These are phyloP conservation scores for Fraxinus ornus DNA, from an alignment of 305 asterid genomes.

Conservation along the genomic window DNA sequence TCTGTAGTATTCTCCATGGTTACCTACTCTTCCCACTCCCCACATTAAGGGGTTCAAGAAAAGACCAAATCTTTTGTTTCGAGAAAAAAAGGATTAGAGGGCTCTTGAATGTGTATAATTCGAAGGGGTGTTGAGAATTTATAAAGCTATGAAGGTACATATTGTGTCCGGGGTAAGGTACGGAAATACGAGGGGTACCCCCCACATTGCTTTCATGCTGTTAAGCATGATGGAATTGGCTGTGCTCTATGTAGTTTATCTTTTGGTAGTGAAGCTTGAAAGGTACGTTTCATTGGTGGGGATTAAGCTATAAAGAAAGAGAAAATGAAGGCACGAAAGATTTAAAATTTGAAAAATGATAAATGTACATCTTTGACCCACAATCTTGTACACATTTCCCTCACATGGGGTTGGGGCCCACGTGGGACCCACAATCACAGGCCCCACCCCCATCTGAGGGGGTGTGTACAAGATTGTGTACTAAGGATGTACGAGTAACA, in stretches of 20 bases:
- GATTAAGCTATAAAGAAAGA: background rate
- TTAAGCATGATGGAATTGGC: background rate
- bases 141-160: constrained; percentile 25
- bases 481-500: no score
- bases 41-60: constrained; percentile 21
- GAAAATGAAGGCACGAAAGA: background rate
- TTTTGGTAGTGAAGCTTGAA: constrained; percentile 7
- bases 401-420: no score
- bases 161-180: constrained; percentile 24
- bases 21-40: background rate
- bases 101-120: background rate
- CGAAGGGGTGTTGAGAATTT: background rate
- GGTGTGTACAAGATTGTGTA: no score
- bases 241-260: background rate
- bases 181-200: constrained; percentile 20
- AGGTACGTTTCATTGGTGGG: constrained; percentile 5
- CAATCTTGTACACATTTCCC: no score
- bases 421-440: no score
- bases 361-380: no score
- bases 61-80: background rate
- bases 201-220: background rate
- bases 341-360: no score
- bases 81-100: background rate
- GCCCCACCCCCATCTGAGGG: no score
- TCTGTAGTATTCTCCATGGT: constrained; percentile 29